phyloP scores from a whole-genome alignment of 371 early-diverging fungal species.

The Mortierella sp. region DNA sequence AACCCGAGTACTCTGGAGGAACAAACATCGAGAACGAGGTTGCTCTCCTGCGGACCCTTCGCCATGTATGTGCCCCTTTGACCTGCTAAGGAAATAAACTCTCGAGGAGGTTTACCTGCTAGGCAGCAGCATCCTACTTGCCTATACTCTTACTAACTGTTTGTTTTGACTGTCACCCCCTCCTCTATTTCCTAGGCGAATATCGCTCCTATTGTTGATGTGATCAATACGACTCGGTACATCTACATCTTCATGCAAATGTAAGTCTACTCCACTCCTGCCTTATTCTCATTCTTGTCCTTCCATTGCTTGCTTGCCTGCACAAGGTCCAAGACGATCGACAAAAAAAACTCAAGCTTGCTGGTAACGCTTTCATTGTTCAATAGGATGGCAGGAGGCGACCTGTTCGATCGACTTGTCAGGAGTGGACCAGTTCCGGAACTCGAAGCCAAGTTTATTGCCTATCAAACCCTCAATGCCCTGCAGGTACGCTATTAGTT shows the following conservation, averaged over 20 bases:
- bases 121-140: not conserved
- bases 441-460: constrained; percentile 63
- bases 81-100: not conserved
- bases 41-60: constrained; percentile 60
- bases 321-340: not conserved
- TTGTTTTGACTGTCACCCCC: no score
- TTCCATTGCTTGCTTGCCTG: not conserved
- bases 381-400: constrained; percentile 66
- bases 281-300: not conserved
- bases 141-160: not conserved
- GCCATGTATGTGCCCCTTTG: constrained; percentile 53
- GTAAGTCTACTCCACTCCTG: constrained; percentile 10
- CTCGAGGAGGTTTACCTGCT: not conserved
- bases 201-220: constrained; percentile 67
- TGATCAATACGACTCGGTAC: constrained; percentile 59
- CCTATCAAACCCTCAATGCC: constrained; percentile 66
- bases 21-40: constrained; percentile 63
- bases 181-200: constrained; percentile 51
- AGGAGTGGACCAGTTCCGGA: constrained; percentile 60
- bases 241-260: constrained; percentile 70
- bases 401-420: constrained; percentile 67
- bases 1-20: constrained; percentile 28
- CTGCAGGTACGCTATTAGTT: constrained; percentile 37
- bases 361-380: not conserved
- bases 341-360: not conserved